These are phyloP conservation scores for Zygoascus bituminiphila DNA, from an alignment of 805 yeast species.

Conservation along the genomic window DNA sequence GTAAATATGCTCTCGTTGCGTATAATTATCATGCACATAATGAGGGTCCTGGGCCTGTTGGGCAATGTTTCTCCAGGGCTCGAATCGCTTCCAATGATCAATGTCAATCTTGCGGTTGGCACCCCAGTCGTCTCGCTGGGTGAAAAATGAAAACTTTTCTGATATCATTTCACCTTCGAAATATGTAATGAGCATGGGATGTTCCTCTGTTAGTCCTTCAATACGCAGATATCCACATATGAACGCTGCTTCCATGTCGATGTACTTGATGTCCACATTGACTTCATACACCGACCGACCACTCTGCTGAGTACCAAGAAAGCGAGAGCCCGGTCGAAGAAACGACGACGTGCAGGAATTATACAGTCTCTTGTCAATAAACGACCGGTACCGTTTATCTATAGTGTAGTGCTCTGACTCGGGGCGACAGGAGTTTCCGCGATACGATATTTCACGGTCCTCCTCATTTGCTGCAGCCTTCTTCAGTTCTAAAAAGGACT, in stretches of 20 bases:
- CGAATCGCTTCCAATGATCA: constrained; percentile 59
- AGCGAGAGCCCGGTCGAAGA: constrained; percentile 53
- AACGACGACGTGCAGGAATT: constrained; percentile 30
- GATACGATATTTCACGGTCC: background rate
- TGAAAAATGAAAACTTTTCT: constrained; percentile 47
- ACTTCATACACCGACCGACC: constrained; percentile 60
- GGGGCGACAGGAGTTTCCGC: background rate
- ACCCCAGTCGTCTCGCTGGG: constrained; percentile 54
- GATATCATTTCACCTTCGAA: constrained; percentile 67
- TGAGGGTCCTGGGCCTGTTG: constrained; percentile 22
- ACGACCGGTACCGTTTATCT: constrained; percentile 9
- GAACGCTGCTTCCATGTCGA: constrained; percentile 48
- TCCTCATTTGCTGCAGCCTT: constrained; percentile 1
- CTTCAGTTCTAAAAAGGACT: constrained; percentile 1
- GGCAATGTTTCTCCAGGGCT: constrained; percentile 34
- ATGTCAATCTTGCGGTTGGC: constrained; percentile 51
- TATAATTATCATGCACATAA: constrained; percentile 26
- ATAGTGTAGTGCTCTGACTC: constrained; percentile 1
- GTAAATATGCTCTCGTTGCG: constrained; percentile 45
- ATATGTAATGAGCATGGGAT: constrained; percentile 61
- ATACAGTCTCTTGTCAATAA: constrained; percentile 5
- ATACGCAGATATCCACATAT: constrained; percentile 58
- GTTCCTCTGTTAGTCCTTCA: constrained; percentile 49
- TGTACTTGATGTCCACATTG: constrained; percentile 56
- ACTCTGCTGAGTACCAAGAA: constrained; percentile 63